These are phyloP conservation scores for Erodium maritimum DNA, from an alignment of 345 rosid genomes.

Conservation along the genomic window DNA sequence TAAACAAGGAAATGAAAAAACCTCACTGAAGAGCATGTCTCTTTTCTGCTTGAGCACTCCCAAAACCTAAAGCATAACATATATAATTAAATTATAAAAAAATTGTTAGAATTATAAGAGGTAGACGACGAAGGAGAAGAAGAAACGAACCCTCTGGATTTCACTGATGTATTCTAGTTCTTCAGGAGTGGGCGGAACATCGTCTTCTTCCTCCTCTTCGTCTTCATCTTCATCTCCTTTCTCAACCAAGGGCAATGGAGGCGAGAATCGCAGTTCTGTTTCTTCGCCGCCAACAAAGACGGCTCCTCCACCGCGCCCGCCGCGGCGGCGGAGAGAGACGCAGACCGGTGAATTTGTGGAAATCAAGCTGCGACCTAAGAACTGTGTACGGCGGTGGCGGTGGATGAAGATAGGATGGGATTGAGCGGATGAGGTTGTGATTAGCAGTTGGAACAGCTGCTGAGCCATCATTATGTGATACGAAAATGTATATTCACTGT, in stretches of 20 bases:
- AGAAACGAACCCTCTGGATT: constrained; percentile 27
- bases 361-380: too few species aligned
- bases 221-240: constrained; percentile 11
- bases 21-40: constrained; percentile 89
- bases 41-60: constrained; percentile 77
- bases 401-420: too few species aligned
- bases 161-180: constrained; percentile 27
- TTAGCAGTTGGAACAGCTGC: too few species aligned
- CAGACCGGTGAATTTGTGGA: too few species aligned
- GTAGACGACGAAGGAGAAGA: not conserved
- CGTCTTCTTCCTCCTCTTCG: constrained; percentile 11
- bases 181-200: constrained; percentile 11
- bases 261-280: constrained; percentile 17
- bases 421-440: too few species aligned
- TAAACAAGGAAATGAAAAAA: constrained; percentile 7
- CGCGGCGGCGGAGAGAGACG: too few species aligned
- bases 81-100: not conserved
- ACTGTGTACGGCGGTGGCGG: too few species aligned
- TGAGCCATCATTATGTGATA: too few species aligned
- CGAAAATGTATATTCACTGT: too few species aligned
- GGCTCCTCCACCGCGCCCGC: constrained; percentile 7
- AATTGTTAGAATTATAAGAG: not conserved
- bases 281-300: constrained; percentile 25
- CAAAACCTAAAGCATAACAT: constrained; percentile 32
- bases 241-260: constrained; percentile 4